phyloP scores from a whole-genome alignment of 305 asterid genomes.

The Caryopteris hybrid region DNA sequence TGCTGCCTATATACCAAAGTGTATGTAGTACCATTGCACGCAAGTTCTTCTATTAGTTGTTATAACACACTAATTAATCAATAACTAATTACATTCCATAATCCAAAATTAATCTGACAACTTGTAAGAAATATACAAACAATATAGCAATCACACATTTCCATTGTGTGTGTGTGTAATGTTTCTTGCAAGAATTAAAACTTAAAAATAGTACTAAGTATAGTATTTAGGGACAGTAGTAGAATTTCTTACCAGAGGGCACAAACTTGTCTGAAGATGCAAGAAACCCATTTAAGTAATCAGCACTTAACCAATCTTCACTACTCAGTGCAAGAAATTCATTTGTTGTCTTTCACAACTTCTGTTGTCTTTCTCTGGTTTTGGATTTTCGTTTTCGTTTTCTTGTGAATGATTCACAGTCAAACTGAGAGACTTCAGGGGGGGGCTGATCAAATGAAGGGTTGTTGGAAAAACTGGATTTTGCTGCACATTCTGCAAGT shows the following conservation, averaged over 20 bases:
- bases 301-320: neutral
- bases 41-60: neutral
- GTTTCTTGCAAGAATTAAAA: neutral
- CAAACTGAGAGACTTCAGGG: conserved; percentile 29
- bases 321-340: neutral
- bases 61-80: neutral
- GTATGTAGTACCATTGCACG: no score
- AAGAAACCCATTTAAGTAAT: no score
- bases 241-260: neutral
- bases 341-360: conserved; percentile 8
- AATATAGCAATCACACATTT: neutral
- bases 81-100: neutral
- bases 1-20: neutral
- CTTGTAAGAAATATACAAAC: neutral
- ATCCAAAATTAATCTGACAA: neutral
- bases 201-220: neutral
- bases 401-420: conserved; percentile 24
- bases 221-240: neutral
- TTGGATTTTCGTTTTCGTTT: neutral
- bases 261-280: neutral
- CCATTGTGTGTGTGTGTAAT: neutral
- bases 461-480: conserved; percentile 39
- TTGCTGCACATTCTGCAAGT: conserved; percentile 26
- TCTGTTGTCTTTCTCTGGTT: conserved; percentile 18
- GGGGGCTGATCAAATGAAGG: conserved; percentile 40